Percentiles rank a stretch among this genome's conserved stretches.
phyloP scores from a whole-genome alignment of 495 filamentous ascomycete genomes.

The Aspergillus funiculosus region DNA sequence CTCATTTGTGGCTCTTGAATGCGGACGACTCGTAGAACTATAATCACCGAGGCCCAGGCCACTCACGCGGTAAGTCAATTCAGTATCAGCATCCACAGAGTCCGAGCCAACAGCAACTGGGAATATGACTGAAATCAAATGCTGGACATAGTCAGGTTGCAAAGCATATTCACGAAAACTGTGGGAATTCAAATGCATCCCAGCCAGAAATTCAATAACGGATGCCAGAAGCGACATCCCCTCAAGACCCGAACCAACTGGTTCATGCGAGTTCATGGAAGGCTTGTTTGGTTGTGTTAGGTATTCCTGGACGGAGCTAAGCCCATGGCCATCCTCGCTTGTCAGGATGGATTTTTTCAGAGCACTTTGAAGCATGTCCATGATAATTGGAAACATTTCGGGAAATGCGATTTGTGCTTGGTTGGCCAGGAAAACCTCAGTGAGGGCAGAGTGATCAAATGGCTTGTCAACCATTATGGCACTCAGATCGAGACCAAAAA shows the following conservation, averaged over 20 bases:
- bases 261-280: conserved; percentile 11
- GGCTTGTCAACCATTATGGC: conserved; percentile 65
- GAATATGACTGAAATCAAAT: conserved; percentile 71
- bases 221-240: conserved; percentile 53
- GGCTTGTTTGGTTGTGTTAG: conserved; percentile 12
- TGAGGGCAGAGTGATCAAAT: conserved; percentile 65
- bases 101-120: conserved; percentile 82
- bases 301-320: conserved; percentile 9
- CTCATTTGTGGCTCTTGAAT: conserved; percentile 56
- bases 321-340: conserved; percentile 2
- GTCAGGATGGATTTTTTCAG: conserved; percentile 47
- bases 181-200: conserved; percentile 65
- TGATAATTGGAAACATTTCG: conserved; percentile 73
- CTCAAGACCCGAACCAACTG: conserved; percentile 14
- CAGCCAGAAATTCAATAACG: conserved; percentile 71
- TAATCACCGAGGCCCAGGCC: conserved; percentile 78
- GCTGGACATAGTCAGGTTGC: conserved; percentile 69
- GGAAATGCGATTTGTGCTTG: conserved; percentile 63
- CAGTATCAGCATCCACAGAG: conserved; percentile 70
- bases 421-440: conserved; percentile 59
- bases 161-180: conserved; percentile 75
- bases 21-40: conserved; percentile 73
- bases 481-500: conserved; percentile 78
- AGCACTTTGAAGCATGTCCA: conserved; percentile 82
- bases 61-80: conserved; percentile 72